These are phyloP conservation scores for Meyerozyma guilliermondii DNA, from an alignment of 1,139 yeast species.

Conservation along the genomic window DNA sequence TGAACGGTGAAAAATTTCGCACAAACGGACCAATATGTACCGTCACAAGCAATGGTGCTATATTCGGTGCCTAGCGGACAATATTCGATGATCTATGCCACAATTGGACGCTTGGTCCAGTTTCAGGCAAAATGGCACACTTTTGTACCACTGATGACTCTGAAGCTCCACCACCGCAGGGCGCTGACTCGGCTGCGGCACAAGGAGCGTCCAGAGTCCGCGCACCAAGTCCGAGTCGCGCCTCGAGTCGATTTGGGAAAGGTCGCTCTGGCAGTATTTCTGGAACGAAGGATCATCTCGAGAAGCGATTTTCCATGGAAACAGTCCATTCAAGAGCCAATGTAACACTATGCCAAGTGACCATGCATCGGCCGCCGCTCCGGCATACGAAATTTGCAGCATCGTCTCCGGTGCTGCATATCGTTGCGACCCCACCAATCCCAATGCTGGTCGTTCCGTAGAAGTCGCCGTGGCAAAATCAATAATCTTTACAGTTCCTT, in stretches of 20 bases:
- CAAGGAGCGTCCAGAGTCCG: neutral
- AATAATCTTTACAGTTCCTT: constrained; percentile 28
- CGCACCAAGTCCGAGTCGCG: neutral
- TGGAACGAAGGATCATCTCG: constrained; percentile 14
- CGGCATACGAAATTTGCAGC: constrained; percentile 30
- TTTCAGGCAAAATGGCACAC: neutral
- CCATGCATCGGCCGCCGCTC: constrained; percentile 44
- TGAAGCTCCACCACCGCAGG: neutral
- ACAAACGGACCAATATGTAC: neutral
- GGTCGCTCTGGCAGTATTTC: constrained; percentile 4
- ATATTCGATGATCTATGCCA: neutral
- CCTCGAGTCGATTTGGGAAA: neutral
- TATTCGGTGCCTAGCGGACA: neutral
- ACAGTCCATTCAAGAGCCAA: constrained; percentile 16
- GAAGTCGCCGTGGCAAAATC: constrained; percentile 31
- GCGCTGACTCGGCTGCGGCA: constrained; percentile 2
- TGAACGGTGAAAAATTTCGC: neutral
- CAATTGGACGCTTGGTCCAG: neutral
- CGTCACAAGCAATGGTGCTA: neutral
- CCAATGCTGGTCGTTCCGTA: constrained; percentile 22
- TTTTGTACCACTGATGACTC: constrained; percentile 1
- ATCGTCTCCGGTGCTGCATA: constrained; percentile 48
- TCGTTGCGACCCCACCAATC: constrained; percentile 46
- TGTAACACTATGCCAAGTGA: constrained; percentile 41
- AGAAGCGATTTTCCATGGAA: constrained; percentile 37